Percentiles rank a stretch among this genome's conserved stretches.
Conservation (phyloP, 176 grass and related monocot genomes). For the Olyra latifolia region DNA sequence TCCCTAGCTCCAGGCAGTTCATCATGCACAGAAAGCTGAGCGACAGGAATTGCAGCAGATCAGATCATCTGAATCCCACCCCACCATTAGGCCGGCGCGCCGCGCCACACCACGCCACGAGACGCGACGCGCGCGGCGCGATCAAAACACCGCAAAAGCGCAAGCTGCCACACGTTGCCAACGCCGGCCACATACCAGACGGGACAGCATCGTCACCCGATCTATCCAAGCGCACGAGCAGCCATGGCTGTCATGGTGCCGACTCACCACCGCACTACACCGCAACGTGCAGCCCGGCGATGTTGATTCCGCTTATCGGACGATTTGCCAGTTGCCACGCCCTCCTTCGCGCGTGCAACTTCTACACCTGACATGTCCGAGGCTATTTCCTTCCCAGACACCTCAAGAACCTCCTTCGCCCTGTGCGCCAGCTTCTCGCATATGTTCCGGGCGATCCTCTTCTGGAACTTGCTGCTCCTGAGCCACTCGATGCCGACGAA, state of each 20-base stretch:
- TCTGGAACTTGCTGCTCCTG: conserved; percentile 69
- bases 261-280: neutral
- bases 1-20: no score
- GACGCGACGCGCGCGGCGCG: no score
- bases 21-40: no score
- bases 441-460: conserved; percentile 65
- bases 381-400: conserved; percentile 59
- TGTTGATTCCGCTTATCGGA: neutral
- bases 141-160: neutral
- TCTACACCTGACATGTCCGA: conserved; percentile 10
- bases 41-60: no score
- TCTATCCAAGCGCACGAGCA: neutral
- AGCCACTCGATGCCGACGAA: conserved; percentile 75
- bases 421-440: conserved; percentile 72
- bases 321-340: neutral
- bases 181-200: no score
- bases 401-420: conserved; percentile 73
- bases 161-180: neutral
- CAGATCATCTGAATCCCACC: no score
- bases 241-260: neutral
- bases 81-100: no score
- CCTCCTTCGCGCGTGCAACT: neutral
- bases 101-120: no score
- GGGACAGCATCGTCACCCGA: neutral
- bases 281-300: neutral